Percentiles rank a stretch among this genome's conserved stretches.
Evolutionary conservation across 148 eudicot species (phyloP).

Genomic region (Vaccinium darrowii): DNA sequence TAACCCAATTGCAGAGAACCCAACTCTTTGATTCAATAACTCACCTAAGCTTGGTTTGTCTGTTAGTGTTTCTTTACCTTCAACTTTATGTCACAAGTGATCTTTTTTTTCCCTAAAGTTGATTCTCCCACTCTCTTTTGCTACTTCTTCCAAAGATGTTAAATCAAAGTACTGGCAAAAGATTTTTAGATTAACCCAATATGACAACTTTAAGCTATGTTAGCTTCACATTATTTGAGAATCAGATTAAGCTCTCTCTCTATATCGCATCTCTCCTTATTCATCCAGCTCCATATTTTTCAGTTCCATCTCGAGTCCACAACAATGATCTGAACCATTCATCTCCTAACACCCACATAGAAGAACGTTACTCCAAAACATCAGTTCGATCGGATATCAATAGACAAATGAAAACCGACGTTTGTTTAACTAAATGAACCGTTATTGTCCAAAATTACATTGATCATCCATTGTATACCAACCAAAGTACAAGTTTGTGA

Average conservation of each 20-base stretch:
- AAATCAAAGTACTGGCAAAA: neutral
- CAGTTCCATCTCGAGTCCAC: neutral
- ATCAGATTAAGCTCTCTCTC: neutral
- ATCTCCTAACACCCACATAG: neutral
- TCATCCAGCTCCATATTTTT: neutral
- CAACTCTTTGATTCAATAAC: constrained; percentile 3
- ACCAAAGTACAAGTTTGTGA: neutral
- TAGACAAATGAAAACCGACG: neutral
- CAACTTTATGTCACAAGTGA: constrained; percentile 3
- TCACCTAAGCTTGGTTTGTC: constrained; percentile 4
- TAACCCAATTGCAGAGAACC: too few species aligned
- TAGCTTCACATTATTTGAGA: neutral
- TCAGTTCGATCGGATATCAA: neutral
- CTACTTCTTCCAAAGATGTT: constrained; percentile 15
- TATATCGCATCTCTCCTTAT: neutral
- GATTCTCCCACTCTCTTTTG: constrained; percentile 1
- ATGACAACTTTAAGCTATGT: neutral
- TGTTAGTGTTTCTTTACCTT: constrained; percentile 6
- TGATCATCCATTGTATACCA: neutral
- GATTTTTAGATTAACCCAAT: neutral
- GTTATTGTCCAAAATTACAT: neutral
- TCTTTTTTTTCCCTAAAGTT: neutral
- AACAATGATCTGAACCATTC: neutral
- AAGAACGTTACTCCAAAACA: neutral
- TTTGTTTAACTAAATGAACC: neutral